Evolutionary conservation across 2,329 filamentous ascomycete genomes (phyloP).

Genomic region (Fonsecaea nubica): DNA sequence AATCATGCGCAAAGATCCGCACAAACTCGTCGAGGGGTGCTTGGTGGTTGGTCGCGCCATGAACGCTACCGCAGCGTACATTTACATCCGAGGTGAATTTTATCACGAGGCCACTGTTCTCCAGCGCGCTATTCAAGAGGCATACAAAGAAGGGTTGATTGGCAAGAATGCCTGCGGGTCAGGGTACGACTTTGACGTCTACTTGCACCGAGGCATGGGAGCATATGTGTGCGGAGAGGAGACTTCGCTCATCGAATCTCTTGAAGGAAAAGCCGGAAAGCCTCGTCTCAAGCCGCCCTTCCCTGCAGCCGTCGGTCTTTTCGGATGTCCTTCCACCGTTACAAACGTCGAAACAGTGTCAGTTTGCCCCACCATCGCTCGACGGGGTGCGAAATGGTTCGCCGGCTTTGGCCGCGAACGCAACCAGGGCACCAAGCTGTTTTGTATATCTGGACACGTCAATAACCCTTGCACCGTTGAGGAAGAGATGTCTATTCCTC

Average conservation of each 20-base stretch:
- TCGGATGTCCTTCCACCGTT: conserved; percentile 96
- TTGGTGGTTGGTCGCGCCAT: conserved; percentile 94
- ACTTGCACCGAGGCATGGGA: conserved; percentile 93
- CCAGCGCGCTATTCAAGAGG: conserved; percentile 95
- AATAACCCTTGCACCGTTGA: conserved; percentile 98
- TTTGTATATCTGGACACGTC: conserved; percentile 97
- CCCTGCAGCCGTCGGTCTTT: conserved; percentile 94
- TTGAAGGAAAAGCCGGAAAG: conserved; percentile 98
- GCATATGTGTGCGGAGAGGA: conserved; percentile 99
- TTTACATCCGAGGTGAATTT: conserved; percentile 99
- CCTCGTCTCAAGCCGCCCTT: conserved; percentile 98
- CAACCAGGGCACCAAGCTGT: conserved; percentile 97
- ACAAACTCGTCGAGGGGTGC: conserved; percentile 98
- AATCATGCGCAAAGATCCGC: conserved; percentile 99
- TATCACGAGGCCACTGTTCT: conserved; percentile 93
- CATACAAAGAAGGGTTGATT: conserved; percentile 90
- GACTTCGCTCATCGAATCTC: conserved; percentile 95
- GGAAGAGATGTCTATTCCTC: conserved; percentile 98
- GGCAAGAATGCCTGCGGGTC: conserved; percentile 98
- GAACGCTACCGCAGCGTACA: conserved; percentile 98
- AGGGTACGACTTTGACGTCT: conserved; percentile 98
- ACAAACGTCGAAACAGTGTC: conserved; percentile 98
- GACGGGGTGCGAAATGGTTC: conserved; percentile 92
- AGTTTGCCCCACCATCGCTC: conserved; percentile 93
- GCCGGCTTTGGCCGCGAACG: conserved; percentile 91